Evolutionary conservation across 1,139 yeast species (phyloP).

Genomic region (Protomyces inundatus): DNA sequence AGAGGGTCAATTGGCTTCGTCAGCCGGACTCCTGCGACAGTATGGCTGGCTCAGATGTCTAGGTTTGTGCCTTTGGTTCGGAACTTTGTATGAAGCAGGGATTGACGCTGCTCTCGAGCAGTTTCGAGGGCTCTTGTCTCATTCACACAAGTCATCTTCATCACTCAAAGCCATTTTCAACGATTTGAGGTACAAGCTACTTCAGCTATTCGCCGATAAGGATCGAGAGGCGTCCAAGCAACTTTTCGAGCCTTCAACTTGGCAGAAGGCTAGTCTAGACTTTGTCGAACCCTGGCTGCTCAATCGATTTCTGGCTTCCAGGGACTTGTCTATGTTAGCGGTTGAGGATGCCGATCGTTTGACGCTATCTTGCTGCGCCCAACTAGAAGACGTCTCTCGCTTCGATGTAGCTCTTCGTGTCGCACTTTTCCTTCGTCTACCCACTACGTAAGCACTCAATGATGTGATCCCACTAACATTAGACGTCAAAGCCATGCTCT

Average conservation of each 20-base stretch:
- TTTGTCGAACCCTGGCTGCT: not conserved
- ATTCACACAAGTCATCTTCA: too few relatives aligned
- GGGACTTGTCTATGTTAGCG: too few relatives aligned
- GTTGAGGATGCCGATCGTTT: not conserved
- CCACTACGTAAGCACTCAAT: not conserved
- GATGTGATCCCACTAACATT: not conserved
- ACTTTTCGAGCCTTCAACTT: not conserved
- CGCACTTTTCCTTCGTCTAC: not conserved
- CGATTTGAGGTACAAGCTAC: too few relatives aligned
- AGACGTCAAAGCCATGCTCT: not conserved
- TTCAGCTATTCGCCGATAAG: too few relatives aligned
- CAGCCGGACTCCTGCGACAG: not conserved
- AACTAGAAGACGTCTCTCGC: not conserved
- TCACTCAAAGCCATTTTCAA: too few relatives aligned
- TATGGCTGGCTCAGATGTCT: not conserved
- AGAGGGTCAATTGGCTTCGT: not conserved
- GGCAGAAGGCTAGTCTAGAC: not conserved
- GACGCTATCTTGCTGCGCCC: not conserved
- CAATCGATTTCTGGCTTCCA: not conserved
- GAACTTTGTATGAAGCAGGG: not conserved
- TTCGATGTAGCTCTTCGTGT: not conserved
- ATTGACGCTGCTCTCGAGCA: not conserved
- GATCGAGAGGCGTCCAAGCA: too few relatives aligned
- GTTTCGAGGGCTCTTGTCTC: not conserved
- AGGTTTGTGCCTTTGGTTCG: not conserved